Base-by-base conservation (phyloP, 495 filamentous ascomycete genomes). In the Daldinia vernicosa region DNA sequence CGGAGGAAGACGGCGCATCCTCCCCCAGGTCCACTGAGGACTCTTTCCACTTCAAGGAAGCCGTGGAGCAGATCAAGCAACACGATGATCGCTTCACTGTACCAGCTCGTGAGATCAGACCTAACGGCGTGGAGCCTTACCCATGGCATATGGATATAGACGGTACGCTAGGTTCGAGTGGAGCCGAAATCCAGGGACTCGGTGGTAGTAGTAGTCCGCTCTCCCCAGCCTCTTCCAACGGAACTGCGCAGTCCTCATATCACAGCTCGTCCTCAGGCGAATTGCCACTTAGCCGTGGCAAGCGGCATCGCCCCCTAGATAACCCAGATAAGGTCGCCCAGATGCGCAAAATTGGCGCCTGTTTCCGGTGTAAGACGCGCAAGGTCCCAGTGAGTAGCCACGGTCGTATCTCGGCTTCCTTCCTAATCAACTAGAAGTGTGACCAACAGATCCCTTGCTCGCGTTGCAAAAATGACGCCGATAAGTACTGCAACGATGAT, bases 11-110 rank as follows among this genome's bases (percentile, higher is more conserved):
- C 65, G 75, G 75, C 14, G 75, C 75, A n/a, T 63, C 75, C 37
- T 76, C 75, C 26, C 75, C 75, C 37, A 70, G 74, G 47, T 75
- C 75, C 52, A 66, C 67, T 26, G 74, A 76, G 63, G 73, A 77
- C 43, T 39, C 68, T 63, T 74, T 76, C 67, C 74, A 77, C 56
- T 74, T 64, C 66, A 77, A 76, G 58, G 71, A 75, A 56, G 74
- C 74, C 43, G 70, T 77, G 11, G 71, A 74, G 62, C 45, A 77
- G 58, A 68, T 74, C 33, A 77, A 72, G 28, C 75, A 77, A 60
- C 75, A 77, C 39, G 75, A 77, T 74, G 75, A 77, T 71, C 74
- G 74, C 63, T 77, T 76, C 50, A 77, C 75, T 59, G 47, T 77
- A 0, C 75, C 75, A 5, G 74, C 72, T 26, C 62, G 75, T 15